A percentile compares a stretch with the other conserved stretches of the same genome.
Conservation (phyloP, 768 basidiomycete genomes). For the Roridomyces roridus region DNA sequence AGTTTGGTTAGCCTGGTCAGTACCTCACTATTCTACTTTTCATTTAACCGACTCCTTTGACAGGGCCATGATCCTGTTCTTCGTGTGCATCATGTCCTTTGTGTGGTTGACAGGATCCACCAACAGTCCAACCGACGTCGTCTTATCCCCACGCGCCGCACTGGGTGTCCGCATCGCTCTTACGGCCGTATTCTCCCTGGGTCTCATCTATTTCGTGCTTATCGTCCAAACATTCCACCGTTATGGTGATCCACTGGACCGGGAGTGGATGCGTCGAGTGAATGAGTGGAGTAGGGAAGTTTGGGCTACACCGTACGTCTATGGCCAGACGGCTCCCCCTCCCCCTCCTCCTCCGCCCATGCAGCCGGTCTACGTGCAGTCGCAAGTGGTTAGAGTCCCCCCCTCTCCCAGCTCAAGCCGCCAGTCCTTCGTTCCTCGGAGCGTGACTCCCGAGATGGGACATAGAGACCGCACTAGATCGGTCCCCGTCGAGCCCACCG, state of each 20-base stretch:
- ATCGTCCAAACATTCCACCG: constrained; percentile 57
- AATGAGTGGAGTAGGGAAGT: constrained; percentile 27
- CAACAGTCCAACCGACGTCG: constrained; percentile 33
- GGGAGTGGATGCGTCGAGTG: constrained; percentile 31
- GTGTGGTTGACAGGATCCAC: constrained; percentile 65
- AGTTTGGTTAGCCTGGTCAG: constrained; percentile 8
- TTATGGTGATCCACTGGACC: constrained; percentile 48
- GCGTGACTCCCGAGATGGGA: too few species aligned
- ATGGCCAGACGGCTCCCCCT: background rate
- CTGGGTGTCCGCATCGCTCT: constrained; percentile 57
- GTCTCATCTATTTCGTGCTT: constrained; percentile 57
- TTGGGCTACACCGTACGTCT: background rate
- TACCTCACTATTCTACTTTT: background rate
- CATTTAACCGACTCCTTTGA: background rate
- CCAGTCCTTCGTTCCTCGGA: too few species aligned
- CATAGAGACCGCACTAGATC: too few species aligned
- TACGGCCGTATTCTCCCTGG: constrained; percentile 54
- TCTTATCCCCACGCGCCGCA: constrained; percentile 37
- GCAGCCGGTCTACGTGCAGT: background rate
- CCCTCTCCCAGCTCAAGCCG: too few species aligned
- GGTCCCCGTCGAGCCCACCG: background rate
- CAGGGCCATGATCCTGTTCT: constrained; percentile 66
- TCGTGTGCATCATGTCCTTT: constrained; percentile 60
- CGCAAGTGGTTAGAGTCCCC: background rate
- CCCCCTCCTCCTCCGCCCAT: background rate